Percentiles rank a stretch among this genome's conserved stretches.
phyloP scores from a whole-genome alignment of 495 filamentous ascomycete species.

The Penicillium soppii region DNA sequence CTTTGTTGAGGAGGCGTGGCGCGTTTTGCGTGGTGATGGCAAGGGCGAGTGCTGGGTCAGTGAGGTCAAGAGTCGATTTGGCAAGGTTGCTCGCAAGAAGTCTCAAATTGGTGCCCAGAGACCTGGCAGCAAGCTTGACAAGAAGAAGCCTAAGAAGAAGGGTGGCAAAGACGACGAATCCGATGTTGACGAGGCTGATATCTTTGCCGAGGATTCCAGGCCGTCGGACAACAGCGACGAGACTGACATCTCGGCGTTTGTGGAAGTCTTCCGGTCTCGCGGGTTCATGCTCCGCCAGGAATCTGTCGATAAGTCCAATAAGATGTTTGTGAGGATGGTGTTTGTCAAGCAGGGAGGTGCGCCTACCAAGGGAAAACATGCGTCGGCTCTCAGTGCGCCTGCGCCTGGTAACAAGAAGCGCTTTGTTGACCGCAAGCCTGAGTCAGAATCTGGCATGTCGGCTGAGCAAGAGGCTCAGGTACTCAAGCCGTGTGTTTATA shows the following conservation, averaged over 20 bases:
- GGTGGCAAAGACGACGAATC: conserved; percentile 35
- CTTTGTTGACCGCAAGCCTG: conserved; percentile 55
- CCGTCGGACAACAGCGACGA: conserved; percentile 47
- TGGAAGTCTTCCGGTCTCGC: conserved; percentile 72
- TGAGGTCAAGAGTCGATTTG: conserved; percentile 92
- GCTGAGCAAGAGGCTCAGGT: conserved; percentile 62
- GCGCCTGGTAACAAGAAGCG: conserved; percentile 53
- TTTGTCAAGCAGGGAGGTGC: conserved; percentile 75
- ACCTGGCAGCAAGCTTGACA: conserved; percentile 57
- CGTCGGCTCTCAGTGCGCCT: conserved; percentile 31
- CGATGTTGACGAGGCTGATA: conserved; percentile 45
- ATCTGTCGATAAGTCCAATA: conserved; percentile 79
- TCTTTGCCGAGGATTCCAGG: conserved; percentile 50
- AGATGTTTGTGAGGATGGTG: conserved; percentile 97
- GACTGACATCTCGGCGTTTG: conserved; percentile 85
- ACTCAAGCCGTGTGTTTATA: conserved; percentile 96
- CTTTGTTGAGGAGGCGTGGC: conserved; percentile 93
- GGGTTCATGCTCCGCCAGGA: conserved; percentile 71
- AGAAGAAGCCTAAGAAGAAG: conserved; percentile 47
- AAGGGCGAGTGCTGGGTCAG: conserved; percentile 95
- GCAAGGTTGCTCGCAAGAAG: conserved; percentile 56
- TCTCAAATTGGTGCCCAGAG: conserved; percentile 61
- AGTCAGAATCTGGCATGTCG: conserved; percentile 51
- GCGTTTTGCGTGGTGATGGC: conserved; percentile 72
- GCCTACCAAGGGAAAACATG: conserved; percentile 69